Evolutionary conservation across 805 yeast genomes (phyloP).

Genomic region (Ogataea polymorpha): DNA sequence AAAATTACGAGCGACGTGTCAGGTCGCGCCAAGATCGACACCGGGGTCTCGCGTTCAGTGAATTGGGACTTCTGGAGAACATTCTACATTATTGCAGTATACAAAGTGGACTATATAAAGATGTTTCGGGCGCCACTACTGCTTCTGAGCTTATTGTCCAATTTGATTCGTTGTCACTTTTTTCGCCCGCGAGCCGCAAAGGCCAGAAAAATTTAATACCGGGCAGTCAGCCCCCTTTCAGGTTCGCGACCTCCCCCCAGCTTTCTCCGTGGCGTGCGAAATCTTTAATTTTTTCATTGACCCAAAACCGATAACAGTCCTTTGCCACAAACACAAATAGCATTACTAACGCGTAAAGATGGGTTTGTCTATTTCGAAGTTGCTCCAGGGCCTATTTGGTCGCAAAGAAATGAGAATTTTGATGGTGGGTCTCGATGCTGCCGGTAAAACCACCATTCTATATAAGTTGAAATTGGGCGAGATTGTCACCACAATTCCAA

Average conservation of each 20-base stretch:
- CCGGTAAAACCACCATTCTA: conserved; percentile 96
- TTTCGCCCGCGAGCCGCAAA: conserved; percentile 14
- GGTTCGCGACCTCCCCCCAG: conserved; percentile 1
- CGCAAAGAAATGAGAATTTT: conserved; percentile 97
- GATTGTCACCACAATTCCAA: conserved; percentile 94
- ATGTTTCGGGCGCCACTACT: background rate
- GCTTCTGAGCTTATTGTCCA: conserved; percentile 5
- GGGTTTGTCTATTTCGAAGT: conserved; percentile 95
- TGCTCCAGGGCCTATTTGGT: conserved; percentile 93
- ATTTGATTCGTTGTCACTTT: conserved; percentile 25
- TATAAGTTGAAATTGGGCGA: conserved; percentile 94
- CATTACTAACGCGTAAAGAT: conserved; percentile 39
- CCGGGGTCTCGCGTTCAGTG: too few species aligned
- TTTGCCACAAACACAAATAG: background rate
- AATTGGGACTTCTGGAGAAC: too few species aligned
- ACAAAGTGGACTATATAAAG: background rate
- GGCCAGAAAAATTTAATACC: conserved; percentile 7
- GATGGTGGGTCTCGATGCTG: conserved; percentile 98
- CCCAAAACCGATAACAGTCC: conserved; percentile 4
- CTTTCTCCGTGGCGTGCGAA: conserved; percentile 2
- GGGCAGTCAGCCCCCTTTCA: conserved; percentile 4
- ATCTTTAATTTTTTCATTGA: background rate
- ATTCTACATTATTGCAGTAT: background rate
- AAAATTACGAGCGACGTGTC: background rate
- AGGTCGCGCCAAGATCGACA: background rate